Base-by-base conservation (phyloP, 2,329 filamentous ascomycete species). In the Eutypa lata region DNA sequence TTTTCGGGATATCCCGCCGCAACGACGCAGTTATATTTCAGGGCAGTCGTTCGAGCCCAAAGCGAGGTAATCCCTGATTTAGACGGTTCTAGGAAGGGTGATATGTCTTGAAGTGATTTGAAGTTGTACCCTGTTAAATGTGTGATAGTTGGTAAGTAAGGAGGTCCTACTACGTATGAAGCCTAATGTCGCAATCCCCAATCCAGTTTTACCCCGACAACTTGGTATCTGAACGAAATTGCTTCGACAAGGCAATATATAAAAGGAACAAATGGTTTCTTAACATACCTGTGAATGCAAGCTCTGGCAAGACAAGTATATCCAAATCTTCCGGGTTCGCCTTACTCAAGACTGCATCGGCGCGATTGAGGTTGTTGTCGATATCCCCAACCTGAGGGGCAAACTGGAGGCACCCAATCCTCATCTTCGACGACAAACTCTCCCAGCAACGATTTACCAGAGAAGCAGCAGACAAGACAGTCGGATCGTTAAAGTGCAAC, bases 1-100 rank as follows among this genome's bases (percentile, higher is more conserved):
- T 80, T 82, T 53, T 94, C 90, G 0, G 90, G 89, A 51, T 93
- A 94, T 0, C 90, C 90, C 1, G 84, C 82, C 0, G 82, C 80
- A 0, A 93, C 87, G 48, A 78, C 73, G 62, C 88, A 91, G 54
- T 85, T 76, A 62, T 88, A 77, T 59, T 84, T 84, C 21, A 83
- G 73, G 0, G 90, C 89, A 0, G 78, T 82, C 0, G 79, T 82
- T 37, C 82, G 76, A 0, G 89, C 88, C 90, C 89, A 94, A 19
- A 87, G 69, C 0, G 88, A 85, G 7, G 79, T 85, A 50, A 88
- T 82, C 0, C 90, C 90, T 0, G 81, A 75, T 5, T 81, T 79
- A 0, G 81, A 81, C 0, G 76, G 80, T 63, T 94, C 90, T 3
- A 93, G 80, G 59, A 77, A 88, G 0, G 88, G 87, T 1, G 71